These are phyloP conservation scores for Fraxinus latifolia DNA, from an alignment of 305 asterid genomes.

Conservation along the genomic window DNA sequence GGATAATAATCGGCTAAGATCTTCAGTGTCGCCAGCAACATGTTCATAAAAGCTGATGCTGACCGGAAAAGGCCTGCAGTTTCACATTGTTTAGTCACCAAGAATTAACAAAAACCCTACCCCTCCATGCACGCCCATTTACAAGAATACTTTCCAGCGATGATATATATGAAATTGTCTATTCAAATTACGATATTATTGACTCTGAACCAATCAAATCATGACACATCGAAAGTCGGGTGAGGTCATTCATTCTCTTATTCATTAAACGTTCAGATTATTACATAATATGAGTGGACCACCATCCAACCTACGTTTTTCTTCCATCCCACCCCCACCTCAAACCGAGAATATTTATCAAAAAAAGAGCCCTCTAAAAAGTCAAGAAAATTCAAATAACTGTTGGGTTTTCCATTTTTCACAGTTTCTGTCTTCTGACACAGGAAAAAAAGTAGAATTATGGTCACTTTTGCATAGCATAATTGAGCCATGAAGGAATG, in stretches of 20 bases:
- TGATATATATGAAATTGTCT: not conserved
- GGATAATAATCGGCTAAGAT: conserved; percentile 77
- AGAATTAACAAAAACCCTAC: conserved; percentile 23
- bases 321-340: not conserved
- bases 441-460: conserved; percentile 37
- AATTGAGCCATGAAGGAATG: conserved; percentile 25
- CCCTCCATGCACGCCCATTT: conserved; percentile 1
- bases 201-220: not conserved
- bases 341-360: conserved; percentile 16
- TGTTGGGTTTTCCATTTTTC: conserved; percentile 22
- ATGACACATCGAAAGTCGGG: not conserved
- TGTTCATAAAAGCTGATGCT: conserved; percentile 87
- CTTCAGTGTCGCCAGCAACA: conserved; percentile 67
- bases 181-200: not conserved
- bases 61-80: conserved; percentile 89
- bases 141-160: not conserved
- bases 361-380: conserved; percentile 25
- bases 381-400: conserved; percentile 41
- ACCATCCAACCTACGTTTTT: not conserved
- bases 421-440: conserved; percentile 34
- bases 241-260: not conserved
- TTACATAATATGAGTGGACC: not conserved
- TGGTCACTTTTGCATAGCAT: conserved; percentile 42
- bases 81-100: conserved; percentile 27
- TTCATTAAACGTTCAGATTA: not conserved